A percentile compares a stretch with the other conserved stretches of the same genome.
Conservation (phyloP, 2,329 filamentous ascomycete species). For the Sporothrix brunneoviolacea region DNA sequence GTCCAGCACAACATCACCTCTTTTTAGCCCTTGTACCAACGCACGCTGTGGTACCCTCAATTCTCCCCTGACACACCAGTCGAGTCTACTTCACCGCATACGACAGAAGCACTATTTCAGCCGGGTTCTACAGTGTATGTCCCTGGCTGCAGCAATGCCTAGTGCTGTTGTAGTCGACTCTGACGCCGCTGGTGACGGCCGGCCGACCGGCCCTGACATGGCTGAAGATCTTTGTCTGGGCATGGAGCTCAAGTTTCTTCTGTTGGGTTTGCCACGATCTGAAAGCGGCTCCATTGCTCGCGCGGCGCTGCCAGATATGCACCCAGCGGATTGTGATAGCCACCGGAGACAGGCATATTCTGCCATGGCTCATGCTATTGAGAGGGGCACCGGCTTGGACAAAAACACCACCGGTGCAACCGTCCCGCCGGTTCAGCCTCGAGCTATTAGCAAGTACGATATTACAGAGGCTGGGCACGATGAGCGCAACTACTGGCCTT, state of each 20-base stretch:
- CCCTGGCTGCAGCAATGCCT: slow-evolving; percentile 5
- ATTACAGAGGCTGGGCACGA: slow-evolving; percentile 19
- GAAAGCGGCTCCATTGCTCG: not conserved
- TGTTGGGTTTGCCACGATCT: slow-evolving; percentile 22
- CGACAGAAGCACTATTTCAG: too few relatives aligned
- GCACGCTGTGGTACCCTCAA: too few relatives aligned
- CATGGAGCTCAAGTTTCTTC: slow-evolving; percentile 29
- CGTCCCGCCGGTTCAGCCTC: not conserved
- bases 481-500: slow-evolving; percentile 30
- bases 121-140: not conserved
- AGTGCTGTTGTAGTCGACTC: not conserved
- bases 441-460: slow-evolving; percentile 25
- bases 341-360: slow-evolving; percentile 20
- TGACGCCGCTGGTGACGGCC: not conserved
- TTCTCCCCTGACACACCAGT: too few relatives aligned
- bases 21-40: too few relatives aligned
- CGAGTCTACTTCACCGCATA: too few relatives aligned
- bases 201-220: slow-evolving; percentile 12
- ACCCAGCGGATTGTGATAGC: not conserved
- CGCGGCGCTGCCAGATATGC: not conserved
- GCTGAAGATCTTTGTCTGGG: slow-evolving; percentile 23
- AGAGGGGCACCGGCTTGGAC: slow-evolving; percentile 17
- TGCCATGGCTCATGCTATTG: slow-evolving; percentile 19
- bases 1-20: too few relatives aligned
- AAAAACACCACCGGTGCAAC: not conserved